Evolutionary conservation across 805 yeast genomes (phyloP).

Genomic region (Clavispora carvajalis): DNA sequence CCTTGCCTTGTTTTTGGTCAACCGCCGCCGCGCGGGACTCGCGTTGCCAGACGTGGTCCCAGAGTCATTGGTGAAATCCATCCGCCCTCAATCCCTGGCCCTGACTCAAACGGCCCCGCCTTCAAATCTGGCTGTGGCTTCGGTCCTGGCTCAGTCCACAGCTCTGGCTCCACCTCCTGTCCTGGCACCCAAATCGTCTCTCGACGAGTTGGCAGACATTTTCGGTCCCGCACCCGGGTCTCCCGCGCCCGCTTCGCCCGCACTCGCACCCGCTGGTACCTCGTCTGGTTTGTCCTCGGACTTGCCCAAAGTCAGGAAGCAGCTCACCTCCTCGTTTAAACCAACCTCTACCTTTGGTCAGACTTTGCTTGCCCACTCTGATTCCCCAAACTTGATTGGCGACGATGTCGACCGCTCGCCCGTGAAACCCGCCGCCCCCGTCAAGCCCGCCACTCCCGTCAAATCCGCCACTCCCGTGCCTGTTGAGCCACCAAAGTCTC

Average conservation of each 20-base stretch:
- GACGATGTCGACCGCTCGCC: no score
- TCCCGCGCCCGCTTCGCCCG: slow-evolving; percentile 13
- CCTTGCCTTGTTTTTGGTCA: slow-evolving; percentile 89
- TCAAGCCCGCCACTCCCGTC: background rate
- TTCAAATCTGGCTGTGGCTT: no score
- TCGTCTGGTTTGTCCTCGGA: slow-evolving; percentile 30
- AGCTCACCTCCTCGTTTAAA: slow-evolving; percentile 48
- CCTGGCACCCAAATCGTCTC: slow-evolving; percentile 41
- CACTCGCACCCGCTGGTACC: slow-evolving; percentile 21
- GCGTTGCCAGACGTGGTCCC: slow-evolving; percentile 79
- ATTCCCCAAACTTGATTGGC: slow-evolving; percentile 24
- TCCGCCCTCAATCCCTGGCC: slow-evolving; percentile 7
- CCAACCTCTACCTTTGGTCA: slow-evolving; percentile 89
- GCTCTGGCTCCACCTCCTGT: background rate
- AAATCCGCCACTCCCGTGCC: no score
- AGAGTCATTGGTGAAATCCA: slow-evolving; percentile 43
- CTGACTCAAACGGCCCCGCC: no score
- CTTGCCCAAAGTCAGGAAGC: slow-evolving; percentile 30
- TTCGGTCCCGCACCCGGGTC: slow-evolving; percentile 26
- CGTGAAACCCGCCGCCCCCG: background rate
- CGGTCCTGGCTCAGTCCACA: no score
- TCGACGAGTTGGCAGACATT: slow-evolving; percentile 61
- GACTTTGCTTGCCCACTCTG: slow-evolving; percentile 38
- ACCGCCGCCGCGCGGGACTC: slow-evolving; percentile 72
- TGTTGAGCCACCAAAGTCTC: slow-evolving; percentile 1